Evolutionary conservation across 352 stramenopile species (phyloP).

Genomic region (Phytophthora podocarpi): DNA sequence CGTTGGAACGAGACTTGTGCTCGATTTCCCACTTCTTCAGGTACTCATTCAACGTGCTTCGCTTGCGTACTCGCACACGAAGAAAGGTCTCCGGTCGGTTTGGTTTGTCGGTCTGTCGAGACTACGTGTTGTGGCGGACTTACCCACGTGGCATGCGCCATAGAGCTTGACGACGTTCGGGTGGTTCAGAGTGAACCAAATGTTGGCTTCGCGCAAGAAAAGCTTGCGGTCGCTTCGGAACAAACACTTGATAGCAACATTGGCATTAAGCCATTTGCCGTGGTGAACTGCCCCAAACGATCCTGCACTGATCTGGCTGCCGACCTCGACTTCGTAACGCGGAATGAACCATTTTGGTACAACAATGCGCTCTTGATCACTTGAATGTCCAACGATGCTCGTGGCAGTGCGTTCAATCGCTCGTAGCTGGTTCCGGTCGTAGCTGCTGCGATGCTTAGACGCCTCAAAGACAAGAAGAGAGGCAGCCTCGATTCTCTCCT

Average conservation of each 20-base stretch:
- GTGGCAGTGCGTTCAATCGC: constrained; percentile 22
- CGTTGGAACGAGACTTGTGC: constrained; percentile 17
- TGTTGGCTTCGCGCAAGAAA: constrained; percentile 38
- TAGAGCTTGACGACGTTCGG: constrained; percentile 50
- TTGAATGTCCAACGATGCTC: constrained; percentile 2
- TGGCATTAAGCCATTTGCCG: constrained; percentile 36
- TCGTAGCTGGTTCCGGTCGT: constrained; percentile 21
- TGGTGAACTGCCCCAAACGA: constrained; percentile 36
- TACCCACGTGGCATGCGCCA: constrained; percentile 42
- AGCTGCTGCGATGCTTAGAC: constrained; percentile 34
- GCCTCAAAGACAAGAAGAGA: constrained; percentile 35
- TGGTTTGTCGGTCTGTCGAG: constrained; percentile 19
- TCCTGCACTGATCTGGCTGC: constrained; percentile 22
- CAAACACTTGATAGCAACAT: constrained; percentile 43
- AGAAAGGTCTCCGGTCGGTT: constrained; percentile 31
- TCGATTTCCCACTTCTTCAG: constrained; percentile 17
- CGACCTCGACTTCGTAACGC: constrained; percentile 31
- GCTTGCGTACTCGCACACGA: constrained; percentile 36
- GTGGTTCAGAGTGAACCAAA: constrained; percentile 44
- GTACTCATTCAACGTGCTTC: constrained; percentile 33
- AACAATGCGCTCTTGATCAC: not conserved
- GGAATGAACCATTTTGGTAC: constrained; percentile 37
- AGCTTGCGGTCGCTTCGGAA: constrained; percentile 34
- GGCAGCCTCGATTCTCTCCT: constrained; percentile 23
- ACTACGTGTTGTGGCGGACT: constrained; percentile 5